Base-by-base conservation (phyloP, 352 stramenopile genomes). In the Achlya hypogyna region DNA sequence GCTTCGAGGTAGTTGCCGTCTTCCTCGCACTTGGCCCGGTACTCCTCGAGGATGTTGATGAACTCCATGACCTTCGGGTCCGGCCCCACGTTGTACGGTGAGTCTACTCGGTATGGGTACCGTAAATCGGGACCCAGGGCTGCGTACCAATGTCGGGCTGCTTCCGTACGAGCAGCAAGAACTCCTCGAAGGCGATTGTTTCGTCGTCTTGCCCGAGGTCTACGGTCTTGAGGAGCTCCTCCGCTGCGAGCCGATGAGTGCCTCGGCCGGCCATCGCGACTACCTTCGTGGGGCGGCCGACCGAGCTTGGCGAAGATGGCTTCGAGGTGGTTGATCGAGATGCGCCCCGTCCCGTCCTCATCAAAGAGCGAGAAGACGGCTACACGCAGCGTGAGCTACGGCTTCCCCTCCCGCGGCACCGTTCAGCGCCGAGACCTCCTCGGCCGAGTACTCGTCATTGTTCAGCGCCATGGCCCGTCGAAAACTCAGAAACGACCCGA, bases 1-100 rank as follows among this genome's bases (percentile, higher is more conserved):
- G 93, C 93, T 71, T 98, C 93, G 16, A 97, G 69, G 73, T 98
- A 98, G 62, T 97, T 97, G 49, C 93, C 91, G 53, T 97, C 91
- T 53, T 96, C 84, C 69, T 98, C 93, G 72, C 91, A 97, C 69
- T 98, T 98, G 18, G 93, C 63, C 5, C 91, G 86, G 72, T 98
- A 98, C 67, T 97, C 90, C 64, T 98, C 92, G 28, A 98, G 66
- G 51, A 98, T 97, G 20, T 80, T 74, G 62, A 97, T 87, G 69
- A 98, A 98, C 73, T 98, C 89, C 68, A 97, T 82, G 6, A 98
- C 89, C 54, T 97, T 97, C 1, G 89, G 87, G 62, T 97, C 89
- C 2, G 88, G 78, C 0, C 79, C 84, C n/a, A 84, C 49, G 1
- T 64, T 64, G 54, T 64, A 64, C 40, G 54, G 54, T 16, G 31